Base-by-base conservation (phyloP, 768 basidiomycete genomes). In the Agaricus sinodeliciosus region DNA sequence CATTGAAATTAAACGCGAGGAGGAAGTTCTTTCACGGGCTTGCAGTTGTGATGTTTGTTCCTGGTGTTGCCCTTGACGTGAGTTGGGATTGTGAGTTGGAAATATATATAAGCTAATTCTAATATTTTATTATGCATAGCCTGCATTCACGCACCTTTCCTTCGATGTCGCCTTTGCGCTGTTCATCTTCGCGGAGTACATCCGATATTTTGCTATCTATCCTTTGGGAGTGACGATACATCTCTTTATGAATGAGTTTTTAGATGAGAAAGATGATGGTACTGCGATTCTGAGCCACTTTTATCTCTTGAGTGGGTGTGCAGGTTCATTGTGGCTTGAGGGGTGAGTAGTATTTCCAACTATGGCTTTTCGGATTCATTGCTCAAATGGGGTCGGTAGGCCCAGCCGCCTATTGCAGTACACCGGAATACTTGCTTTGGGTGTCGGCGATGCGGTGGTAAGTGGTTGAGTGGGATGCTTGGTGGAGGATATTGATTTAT, bases 211-310 rank as follows among this genome's bases (percentile, higher is more conserved):
- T 69, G 96, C 96, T 35, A 80, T 99, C 45, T 97, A 96, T 70
- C 96, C 96, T 3, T 90, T 97, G 60, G 93, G 94, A 12, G 94
- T 90, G 9, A 74, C 82, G 9, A 82, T 99, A 16, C 96, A 99
- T 69, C 72, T 97, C 51, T 99, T 99, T 69, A 84, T 99, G 82
- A 90, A 88, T 70, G 96, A 99, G 66, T 99, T 99, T 64, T 73
- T 98, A 65, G 96, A 99, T 70, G 79, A 86, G 60, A 90, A 91
- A 70, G 96, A 99, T 68, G 79, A 85, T 46, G 96, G 96, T 3
- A 95, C 94, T 9, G 96, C 94, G 25, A 94, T 99, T 60, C 68
- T 99, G 59, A 94, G 93, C 62, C 96, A 99, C 69, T 99, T 99
- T 65, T 99, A 97, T 70, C 72, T 99, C 42, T 73, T 99, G 49